Base-by-base conservation (phyloP, 2,329 filamentous ascomycete genomes). In the Diaporthe sp. region DNA sequence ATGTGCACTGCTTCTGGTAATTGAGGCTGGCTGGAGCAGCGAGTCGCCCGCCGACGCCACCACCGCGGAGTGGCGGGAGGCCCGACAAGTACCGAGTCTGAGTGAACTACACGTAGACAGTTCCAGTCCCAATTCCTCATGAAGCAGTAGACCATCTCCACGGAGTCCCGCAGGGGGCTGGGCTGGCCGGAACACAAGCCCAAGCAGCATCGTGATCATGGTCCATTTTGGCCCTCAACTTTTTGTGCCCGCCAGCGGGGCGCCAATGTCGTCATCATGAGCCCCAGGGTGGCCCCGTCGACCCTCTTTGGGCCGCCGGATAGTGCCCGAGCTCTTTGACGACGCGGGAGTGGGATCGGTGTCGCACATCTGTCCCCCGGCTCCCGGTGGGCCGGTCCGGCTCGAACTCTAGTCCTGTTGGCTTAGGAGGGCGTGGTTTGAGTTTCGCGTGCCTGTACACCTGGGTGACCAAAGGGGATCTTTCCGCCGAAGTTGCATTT, bases 191-290 rank as follows among this genome's bases (percentile, higher is more conserved):
- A 66, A 33, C 6, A 17, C 22, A 28, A 38, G 15, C 3, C 4
- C 69, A 60, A 50, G 33, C 68, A 58, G 30, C 42, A 47, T 52
- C 52, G 61, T 38, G 70, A 66, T 42, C 22, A 6, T 50, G 52
- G 19, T 47, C 42, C 57, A 33, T 50, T 67, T 45, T 42, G 55
- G 45, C 40, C 67, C 17, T 71, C 67, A 50, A 30, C 28, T 61
- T 38, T 40, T 33, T 33, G 17, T 17, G 35, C 2, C 54, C 19
- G 35, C 10, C 30, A 40, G 69, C 72, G 70, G 73, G 50, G 70
- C 25, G 52, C 19, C 30, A n/a, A 67, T 75, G 71, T 71, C 74
- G 74, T 75, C 74, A 75, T 75, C 28, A 22, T 71, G 64, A 64
- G 42, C 45, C 47, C 28, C 52, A 55, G 52, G 28, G 52, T 55